Conservation (phyloP, 148 eudicot genomes). For the Pharnaceum exiguum region DNA sequence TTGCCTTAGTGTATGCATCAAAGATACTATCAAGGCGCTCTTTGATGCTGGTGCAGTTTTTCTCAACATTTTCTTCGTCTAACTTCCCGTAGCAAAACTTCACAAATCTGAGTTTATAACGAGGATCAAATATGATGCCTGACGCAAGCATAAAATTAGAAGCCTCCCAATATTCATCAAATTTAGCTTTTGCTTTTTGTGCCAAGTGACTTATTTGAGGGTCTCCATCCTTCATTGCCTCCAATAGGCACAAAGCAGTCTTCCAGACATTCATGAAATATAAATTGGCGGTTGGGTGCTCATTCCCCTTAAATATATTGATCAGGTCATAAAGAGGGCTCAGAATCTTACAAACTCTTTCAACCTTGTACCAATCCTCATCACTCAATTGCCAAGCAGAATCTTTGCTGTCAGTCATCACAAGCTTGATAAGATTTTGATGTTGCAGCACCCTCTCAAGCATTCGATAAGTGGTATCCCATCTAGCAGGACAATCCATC, state of each 20-base stretch:
- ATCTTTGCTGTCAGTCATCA: no score
- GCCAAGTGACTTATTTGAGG: neutral
- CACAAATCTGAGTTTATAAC: conserved; percentile 1
- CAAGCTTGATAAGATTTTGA: neutral
- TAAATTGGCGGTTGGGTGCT: neutral
- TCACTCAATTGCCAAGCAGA: neutral
- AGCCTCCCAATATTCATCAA: neutral
- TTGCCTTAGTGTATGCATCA: neutral
- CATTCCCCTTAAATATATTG: neutral
- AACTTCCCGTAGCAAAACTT: neutral
- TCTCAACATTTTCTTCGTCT: neutral
- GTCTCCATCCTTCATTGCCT: neutral
- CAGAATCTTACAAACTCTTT: neutral
- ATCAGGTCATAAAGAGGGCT: neutral
- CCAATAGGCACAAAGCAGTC: neutral
- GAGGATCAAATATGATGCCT: neutral
- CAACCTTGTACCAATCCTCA: neutral
- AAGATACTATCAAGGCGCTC: neutral
- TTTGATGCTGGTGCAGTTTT: neutral
- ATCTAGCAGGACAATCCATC: neutral
- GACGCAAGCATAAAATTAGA: neutral
- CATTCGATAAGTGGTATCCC: neutral
- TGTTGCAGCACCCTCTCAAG: neutral
- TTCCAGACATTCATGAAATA: neutral
- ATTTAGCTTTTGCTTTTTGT: neutral